phyloP scores from a whole-genome alignment of 768 basidiomycete genomes.

The Tulasnella sp. region DNA sequence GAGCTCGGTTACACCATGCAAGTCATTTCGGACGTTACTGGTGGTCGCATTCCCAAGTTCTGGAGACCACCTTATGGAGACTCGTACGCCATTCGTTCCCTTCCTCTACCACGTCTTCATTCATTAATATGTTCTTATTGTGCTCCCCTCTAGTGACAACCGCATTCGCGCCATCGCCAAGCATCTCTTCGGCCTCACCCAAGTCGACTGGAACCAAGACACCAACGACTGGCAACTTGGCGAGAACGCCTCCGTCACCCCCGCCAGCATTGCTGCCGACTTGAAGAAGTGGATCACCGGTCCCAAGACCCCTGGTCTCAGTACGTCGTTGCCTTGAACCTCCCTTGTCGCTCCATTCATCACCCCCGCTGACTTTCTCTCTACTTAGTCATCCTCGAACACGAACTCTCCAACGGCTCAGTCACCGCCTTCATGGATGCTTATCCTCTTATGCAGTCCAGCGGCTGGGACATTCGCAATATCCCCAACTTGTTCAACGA shows the following conservation, averaged over 20 bases:
- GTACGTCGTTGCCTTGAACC: neutral
- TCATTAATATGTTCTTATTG: neutral
- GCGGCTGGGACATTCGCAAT: conserved; percentile 57
- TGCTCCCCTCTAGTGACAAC: neutral
- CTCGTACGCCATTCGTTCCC: neutral
- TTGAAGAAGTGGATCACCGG: conserved; percentile 48
- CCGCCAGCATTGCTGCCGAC: conserved; percentile 39
- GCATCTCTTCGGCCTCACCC: conserved; percentile 66
- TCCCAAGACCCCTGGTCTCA: conserved; percentile 66
- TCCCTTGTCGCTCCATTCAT: neutral
- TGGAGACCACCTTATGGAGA: conserved; percentile 85
- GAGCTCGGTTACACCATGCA: conserved; percentile 78
- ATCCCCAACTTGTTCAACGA: conserved; percentile 41
- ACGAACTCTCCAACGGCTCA: conserved; percentile 58
- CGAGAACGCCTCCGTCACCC: conserved; percentile 37
- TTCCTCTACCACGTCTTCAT: neutral
- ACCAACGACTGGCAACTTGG: conserved; percentile 24
- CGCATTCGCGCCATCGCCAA: conserved; percentile 76
- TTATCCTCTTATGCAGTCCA: conserved; percentile 53
- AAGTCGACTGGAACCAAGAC: conserved; percentile 88
- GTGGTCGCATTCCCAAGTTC: conserved; percentile 62
- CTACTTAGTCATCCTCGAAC: conserved; percentile 56
- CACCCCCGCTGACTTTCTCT: neutral
- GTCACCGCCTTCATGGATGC: conserved; percentile 60
- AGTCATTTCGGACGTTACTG: conserved; percentile 64